Conservation (phyloP, 768 basidiomycete species). For the Tulasnella sp. region DNA sequence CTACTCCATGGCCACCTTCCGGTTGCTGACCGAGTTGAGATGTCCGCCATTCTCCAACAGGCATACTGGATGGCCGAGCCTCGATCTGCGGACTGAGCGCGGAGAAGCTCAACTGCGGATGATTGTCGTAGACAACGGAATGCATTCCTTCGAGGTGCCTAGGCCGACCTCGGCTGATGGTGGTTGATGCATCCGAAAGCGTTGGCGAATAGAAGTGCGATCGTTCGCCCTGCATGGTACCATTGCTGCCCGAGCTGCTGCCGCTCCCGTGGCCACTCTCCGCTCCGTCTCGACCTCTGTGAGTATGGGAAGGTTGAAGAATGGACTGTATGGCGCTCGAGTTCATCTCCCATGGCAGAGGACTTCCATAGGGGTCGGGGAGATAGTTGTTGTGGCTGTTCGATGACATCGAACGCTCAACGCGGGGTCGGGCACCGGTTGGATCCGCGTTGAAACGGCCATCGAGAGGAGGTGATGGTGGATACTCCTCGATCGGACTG, state of each 20-base stretch:
- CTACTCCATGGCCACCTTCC: not conserved
- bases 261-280: no score
- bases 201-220: not conserved
- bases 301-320: not conserved
- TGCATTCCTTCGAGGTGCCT: conserved; percentile 11
- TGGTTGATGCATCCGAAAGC: not conserved
- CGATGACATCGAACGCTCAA: no score
- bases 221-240: not conserved
- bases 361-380: not conserved
- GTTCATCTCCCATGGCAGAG: conserved; percentile 9
- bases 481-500: conserved; percentile 8
- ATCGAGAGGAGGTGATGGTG: not conserved
- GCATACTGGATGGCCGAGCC: not conserved
- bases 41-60: not conserved
- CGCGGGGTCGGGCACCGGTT: no score
- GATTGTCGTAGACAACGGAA: not conserved
- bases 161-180: conserved; percentile 2
- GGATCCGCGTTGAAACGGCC: no score
- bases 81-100: not conserved
- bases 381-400: no score
- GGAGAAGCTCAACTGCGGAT: not conserved
- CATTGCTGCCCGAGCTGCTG: no score
- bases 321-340: not conserved
- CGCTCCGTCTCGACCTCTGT: no score
- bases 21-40: not conserved